These are phyloP conservation scores for Claviceps paspali DNA, from an alignment of 2,329 filamentous ascomycete genomes.

Conservation along the genomic window DNA sequence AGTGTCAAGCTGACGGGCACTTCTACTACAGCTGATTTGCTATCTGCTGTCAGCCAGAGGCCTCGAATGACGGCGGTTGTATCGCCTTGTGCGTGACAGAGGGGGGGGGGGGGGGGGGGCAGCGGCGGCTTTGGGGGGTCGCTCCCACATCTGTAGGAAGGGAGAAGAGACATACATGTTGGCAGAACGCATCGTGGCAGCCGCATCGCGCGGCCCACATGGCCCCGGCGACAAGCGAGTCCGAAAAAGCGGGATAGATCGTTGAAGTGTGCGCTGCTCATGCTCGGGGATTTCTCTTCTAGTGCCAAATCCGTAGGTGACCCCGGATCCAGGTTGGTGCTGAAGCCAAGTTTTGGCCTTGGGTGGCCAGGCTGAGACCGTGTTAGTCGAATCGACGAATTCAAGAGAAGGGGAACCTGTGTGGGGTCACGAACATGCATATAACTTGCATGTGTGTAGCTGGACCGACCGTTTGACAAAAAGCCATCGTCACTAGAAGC, in stretches of 20 bases:
- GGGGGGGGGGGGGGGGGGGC: neutral
- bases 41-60: neutral
- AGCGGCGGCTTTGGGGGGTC: neutral
- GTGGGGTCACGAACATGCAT: no score
- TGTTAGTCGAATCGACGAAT: no score
- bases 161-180: neutral
- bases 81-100: neutral
- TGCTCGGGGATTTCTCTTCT: neutral
- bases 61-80: neutral
- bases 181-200: neutral
- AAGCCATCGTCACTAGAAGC: no score
- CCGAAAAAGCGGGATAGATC: neutral
- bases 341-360: no score
- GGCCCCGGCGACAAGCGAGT: constrained; percentile 4
- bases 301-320: no score
- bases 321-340: no score
- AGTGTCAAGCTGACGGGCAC: neutral
- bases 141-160: neutral
- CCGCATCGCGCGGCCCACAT: constrained; percentile 4
- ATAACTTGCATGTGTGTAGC: no score
- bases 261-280: neutral
- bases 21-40: neutral
- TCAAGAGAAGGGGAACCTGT: no score
- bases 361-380: no score
- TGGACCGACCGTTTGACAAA: no score